Percentiles rank a stretch among this genome's conserved stretches.
Evolutionary conservation across 1,139 yeast species (phyloP).

Genomic region (Saccharomyces hybrid): DNA sequence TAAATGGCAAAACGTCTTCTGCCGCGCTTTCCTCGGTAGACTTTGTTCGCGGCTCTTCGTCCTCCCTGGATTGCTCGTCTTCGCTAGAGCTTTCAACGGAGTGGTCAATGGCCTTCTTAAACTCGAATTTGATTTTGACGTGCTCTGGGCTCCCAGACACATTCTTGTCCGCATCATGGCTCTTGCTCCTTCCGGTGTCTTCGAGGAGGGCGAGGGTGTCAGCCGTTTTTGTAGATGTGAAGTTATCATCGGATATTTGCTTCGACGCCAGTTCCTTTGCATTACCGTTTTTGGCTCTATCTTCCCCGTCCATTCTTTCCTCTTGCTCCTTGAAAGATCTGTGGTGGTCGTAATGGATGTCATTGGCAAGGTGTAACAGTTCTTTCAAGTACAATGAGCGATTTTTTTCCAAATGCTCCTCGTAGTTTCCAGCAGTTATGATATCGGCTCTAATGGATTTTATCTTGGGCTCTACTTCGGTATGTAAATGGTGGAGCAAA

Average conservation of each 20-base stretch:
- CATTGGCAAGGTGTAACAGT: conserved; percentile 19
- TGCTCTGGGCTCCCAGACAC: conserved; percentile 3
- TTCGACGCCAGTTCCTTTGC: not conserved
- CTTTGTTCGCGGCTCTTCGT: not conserved
- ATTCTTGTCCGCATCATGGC: not conserved
- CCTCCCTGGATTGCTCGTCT: not conserved
- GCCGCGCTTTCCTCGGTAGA: not conserved
- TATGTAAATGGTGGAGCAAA: conserved; percentile 16
- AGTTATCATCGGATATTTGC: not conserved
- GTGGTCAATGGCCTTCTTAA: conserved; percentile 19
- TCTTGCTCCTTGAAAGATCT: conserved; percentile 23
- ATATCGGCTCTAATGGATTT: conserved; percentile 17
- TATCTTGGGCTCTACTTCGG: conserved; percentile 20
- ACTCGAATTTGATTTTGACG: conserved; percentile 21
- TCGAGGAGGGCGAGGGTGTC: not conserved
- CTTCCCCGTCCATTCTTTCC: conserved; percentile 15
- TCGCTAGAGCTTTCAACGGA: conserved; percentile 4
- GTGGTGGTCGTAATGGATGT: conserved; percentile 25
- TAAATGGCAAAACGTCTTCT: conserved; percentile 10
- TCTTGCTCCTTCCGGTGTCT: not conserved
- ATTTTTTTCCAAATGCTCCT: conserved; percentile 11
- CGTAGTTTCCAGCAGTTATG: conserved; percentile 20
- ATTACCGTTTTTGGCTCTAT: conserved; percentile 16
- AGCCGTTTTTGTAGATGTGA: not conserved
- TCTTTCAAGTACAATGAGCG: conserved; percentile 20